Base-by-base conservation (phyloP, 139 green algal genomes). In the Dunaliella primolecta region DNA sequence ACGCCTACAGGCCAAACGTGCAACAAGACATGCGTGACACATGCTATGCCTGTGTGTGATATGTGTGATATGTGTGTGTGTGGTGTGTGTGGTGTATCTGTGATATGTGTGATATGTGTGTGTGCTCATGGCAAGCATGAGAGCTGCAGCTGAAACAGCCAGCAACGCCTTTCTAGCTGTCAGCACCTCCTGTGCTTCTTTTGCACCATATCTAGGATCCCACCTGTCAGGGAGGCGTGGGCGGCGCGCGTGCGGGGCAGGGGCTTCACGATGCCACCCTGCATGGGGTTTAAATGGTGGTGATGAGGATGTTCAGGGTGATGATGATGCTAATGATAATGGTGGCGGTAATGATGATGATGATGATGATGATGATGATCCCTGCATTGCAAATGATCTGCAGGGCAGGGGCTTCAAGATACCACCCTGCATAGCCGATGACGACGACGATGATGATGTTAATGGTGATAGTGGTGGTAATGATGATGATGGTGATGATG, bases 241-340 rank as follows among this genome's bases (percentile, higher is more conserved):
- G 87, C 36, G 2, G 35, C 36, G 27, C 83, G 46, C 15, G 46
- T 84, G 1, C 56, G 34, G 7, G 80, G 84, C 80, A 90, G 81
- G 2, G 87, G 84, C 84, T 87, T 87, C 0, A 90, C 37, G n/a
- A 81, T 57, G 70, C 37, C 38, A 64, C 86, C 84, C 75, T 80
- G 75, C 29, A 31, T 7, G 2, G 71, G 20, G 71, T 32, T 7
- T 35, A 77, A 29, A n/a, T n/a, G n/a, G n/a, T n/a, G n/a, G n/a
- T n/a, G n/a, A n/a, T n/a, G n/a, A n/a, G n/a, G n/a, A n/a, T n/a
- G n/a, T n/a, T n/a, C n/a, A n/a, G n/a, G n/a, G n/a, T n/a, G n/a
- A n/a, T n/a, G n/a, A n/a, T n/a, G n/a, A n/a, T n/a, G n/a, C n/a
- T n/a, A n/a, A n/a, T n/a, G n/a, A n/a, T n/a, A n/a, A n/a, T n/a